phyloP scores from a whole-genome alignment of 2,329 filamentous ascomycete genomes.

The Torrubiellomyces zombiae region DNA sequence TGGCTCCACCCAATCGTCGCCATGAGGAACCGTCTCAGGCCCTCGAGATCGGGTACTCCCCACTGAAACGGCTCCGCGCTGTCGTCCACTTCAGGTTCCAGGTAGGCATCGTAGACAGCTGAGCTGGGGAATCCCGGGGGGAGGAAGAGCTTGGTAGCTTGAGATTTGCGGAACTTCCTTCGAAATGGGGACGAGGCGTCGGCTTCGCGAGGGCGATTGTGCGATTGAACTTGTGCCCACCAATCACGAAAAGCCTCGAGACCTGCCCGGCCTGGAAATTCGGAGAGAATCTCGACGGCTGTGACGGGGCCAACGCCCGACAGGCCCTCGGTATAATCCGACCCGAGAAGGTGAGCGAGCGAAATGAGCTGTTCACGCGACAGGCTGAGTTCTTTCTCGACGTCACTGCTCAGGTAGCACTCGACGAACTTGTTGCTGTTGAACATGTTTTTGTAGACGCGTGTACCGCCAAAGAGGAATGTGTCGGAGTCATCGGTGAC shows the following conservation, averaged over 20 bases:
- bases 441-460: slow-evolving; percentile 99
- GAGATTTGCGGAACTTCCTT: slow-evolving; percentile 67
- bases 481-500: slow-evolving; percentile 96
- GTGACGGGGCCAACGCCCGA: slow-evolving; percentile 86
- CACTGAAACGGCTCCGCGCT: slow-evolving; percentile 73
- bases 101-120: slow-evolving; percentile 68
- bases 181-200: slow-evolving; percentile 50
- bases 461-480: slow-evolving; percentile 88
- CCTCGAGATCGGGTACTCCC: slow-evolving; percentile 87
- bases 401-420: slow-evolving; percentile 71
- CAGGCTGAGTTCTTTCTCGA: slow-evolving; percentile 79
- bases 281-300: slow-evolving; percentile 82
- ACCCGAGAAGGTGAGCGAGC: slow-evolving; percentile 79
- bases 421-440: slow-evolving; percentile 96
- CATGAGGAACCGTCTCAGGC: slow-evolving; percentile 72
- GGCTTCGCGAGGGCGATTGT: slow-evolving; percentile 45
- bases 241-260: slow-evolving; percentile 70
- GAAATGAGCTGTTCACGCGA: slow-evolving; percentile 76
- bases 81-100: slow-evolving; percentile 70
- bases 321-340: slow-evolving; percentile 88
- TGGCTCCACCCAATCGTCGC: slow-evolving; percentile 81
- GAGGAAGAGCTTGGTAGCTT: slow-evolving; percentile 73
- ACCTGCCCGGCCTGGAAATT: slow-evolving; percentile 50
- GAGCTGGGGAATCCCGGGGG: slow-evolving; percentile 63
- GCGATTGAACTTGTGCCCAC: slow-evolving; percentile 66